Evolutionary conservation across 805 yeast genomes (phyloP).

Genomic region (Cyberlindnera bimundalis): DNA sequence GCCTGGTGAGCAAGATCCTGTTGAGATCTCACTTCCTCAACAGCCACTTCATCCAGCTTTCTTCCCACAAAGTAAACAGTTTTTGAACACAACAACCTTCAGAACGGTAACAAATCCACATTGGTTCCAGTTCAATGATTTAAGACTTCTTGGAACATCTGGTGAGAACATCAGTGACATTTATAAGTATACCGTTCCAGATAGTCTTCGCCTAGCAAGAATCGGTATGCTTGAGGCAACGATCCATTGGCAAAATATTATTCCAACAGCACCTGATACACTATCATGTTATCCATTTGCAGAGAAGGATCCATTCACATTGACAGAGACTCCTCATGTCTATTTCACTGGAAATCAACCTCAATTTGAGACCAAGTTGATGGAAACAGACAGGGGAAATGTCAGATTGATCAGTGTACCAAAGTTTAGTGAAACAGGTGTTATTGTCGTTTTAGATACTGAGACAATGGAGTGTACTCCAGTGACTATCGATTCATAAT

Average conservation of each 20-base stretch:
- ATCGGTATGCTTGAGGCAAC: constrained; percentile 61
- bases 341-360: constrained; percentile 86
- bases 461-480: constrained; percentile 52
- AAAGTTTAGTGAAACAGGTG: constrained; percentile 59
- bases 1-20: constrained; percentile 87
- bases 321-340: constrained; percentile 80
- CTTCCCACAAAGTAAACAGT: constrained; percentile 45
- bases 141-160: constrained; percentile 64
- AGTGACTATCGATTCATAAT: constrained; percentile 30
- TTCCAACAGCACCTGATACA: constrained; percentile 97
- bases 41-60: constrained; percentile 82
- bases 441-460: constrained; percentile 59
- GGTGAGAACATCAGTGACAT: constrained; percentile 88
- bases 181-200: constrained; percentile 55
- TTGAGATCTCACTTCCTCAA: constrained; percentile 83
- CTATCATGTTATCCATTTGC: constrained; percentile 83
- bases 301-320: constrained; percentile 73
- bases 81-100: constrained; percentile 37
- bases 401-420: constrained; percentile 70
- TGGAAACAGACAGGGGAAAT: constrained; percentile 35
- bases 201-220: constrained; percentile 34
- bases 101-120: constrained; percentile 65
- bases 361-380: constrained; percentile 44
- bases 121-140: constrained; percentile 57
- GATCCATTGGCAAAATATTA: constrained; percentile 77